A percentile compares a stretch with the other conserved stretches of the same genome.
Conservation (phyloP, 2,329 filamentous ascomycete species). For the Ciborinia camelliae region DNA sequence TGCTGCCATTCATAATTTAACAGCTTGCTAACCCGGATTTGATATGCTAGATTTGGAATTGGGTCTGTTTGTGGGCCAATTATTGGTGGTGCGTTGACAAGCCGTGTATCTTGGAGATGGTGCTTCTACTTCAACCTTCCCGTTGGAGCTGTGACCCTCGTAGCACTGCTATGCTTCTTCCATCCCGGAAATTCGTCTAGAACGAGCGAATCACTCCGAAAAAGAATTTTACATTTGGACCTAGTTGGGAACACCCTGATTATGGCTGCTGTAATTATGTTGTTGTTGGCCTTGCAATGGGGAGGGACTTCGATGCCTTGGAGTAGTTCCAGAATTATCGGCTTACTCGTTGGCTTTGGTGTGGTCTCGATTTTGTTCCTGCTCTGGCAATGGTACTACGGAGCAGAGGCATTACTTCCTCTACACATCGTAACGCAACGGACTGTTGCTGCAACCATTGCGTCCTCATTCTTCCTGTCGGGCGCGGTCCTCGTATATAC, state of each 20-base stretch:
- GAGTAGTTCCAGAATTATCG: constrained; percentile 33
- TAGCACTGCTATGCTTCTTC: neutral
- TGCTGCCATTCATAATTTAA: neutral
- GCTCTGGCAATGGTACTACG: neutral
- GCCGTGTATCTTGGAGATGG: neutral
- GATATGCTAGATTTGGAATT: constrained; percentile 51
- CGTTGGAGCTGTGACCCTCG: constrained; percentile 36
- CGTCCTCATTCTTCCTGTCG: constrained; percentile 25
- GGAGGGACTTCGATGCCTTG: constrained; percentile 30
- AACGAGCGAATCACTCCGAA: neutral
- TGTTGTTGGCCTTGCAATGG: constrained; percentile 47
- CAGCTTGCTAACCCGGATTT: neutral
- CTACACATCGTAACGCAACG: neutral
- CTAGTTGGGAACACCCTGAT: constrained; percentile 43
- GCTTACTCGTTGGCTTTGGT: constrained; percentile 33
- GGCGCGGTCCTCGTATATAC: constrained; percentile 30
- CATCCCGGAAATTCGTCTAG: neutral
- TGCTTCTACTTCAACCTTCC: constrained; percentile 55
- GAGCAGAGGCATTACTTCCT: neutral
- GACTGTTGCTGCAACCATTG: constrained; percentile 33
- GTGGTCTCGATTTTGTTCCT: constrained; percentile 20
- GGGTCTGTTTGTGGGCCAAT: constrained; percentile 54
- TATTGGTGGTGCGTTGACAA: neutral
- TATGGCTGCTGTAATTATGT: constrained; percentile 39
- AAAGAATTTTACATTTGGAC: constrained; percentile 42